phyloP scores from a whole-genome alignment of 495 filamentous ascomycete species.

The Penicillium subrubescens region DNA sequence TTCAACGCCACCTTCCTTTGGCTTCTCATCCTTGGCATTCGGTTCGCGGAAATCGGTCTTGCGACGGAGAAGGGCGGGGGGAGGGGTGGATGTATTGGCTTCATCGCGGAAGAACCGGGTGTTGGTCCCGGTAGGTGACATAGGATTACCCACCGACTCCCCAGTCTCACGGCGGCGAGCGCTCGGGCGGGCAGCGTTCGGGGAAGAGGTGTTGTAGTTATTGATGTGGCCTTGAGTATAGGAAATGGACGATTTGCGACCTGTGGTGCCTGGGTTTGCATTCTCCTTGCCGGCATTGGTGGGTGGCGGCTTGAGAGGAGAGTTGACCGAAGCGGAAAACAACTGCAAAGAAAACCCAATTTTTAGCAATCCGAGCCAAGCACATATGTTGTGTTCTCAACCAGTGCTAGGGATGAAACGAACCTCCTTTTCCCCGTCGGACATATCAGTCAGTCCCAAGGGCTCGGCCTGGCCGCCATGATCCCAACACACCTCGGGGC shows the following conservation, averaged over 20 bases:
- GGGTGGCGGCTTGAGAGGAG: constrained; percentile 81
- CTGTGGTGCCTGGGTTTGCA: constrained; percentile 54
- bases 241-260: constrained; percentile 78
- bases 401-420: constrained; percentile 10
- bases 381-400: background rate
- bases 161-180: constrained; percentile 84
- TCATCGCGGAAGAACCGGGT: constrained; percentile 63
- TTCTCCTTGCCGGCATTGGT: constrained; percentile 72
- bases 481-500: constrained; percentile 90
- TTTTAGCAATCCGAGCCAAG: constrained; percentile 19
- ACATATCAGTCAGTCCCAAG: constrained; percentile 74
- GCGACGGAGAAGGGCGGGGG: constrained; percentile 69
- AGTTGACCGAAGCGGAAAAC: constrained; percentile 87
- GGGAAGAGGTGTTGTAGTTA: constrained; percentile 53
- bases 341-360: constrained; percentile 44
- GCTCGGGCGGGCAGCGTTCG: constrained; percentile 67
- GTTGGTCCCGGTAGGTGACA: constrained; percentile 54
- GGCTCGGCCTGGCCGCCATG: constrained; percentile 70
- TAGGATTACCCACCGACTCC: constrained; percentile 66
- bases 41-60: constrained; percentile 69
- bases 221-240: constrained; percentile 52
- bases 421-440: constrained; percentile 82
- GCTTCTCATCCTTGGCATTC: constrained; percentile 41
- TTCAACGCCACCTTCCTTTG: constrained; percentile 49
- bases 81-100: constrained; percentile 58